Conservation (phyloP, 2,329 filamentous ascomycete species). For the Curvularia hawaiiensis region DNA sequence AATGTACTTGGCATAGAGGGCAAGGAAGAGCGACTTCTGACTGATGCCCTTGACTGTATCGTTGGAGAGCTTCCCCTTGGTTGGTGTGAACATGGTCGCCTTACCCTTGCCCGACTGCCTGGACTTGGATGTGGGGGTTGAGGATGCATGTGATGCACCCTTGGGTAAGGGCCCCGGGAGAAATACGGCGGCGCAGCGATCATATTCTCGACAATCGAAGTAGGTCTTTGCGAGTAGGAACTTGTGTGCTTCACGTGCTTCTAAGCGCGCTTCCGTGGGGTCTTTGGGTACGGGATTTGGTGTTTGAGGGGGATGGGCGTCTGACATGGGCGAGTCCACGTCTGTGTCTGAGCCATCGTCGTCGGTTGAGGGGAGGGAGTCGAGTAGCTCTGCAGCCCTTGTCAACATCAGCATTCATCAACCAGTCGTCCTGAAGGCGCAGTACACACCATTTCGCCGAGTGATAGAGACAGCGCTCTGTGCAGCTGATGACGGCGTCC, state of each 20-base stretch:
- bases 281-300: constrained; percentile 62
- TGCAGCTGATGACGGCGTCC: constrained; percentile 86
- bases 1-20: constrained; percentile 89
- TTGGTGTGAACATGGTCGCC: constrained; percentile 49
- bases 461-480: constrained; percentile 92
- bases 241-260: constrained; percentile 78
- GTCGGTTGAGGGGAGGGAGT: constrained; percentile 70
- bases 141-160: constrained; percentile 61
- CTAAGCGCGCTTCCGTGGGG: constrained; percentile 73
- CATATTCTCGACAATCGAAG: constrained; percentile 94
- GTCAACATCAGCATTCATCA: constrained; percentile 33
- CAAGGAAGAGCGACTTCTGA: constrained; percentile 90
- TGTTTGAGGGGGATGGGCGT: constrained; percentile 52
- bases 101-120: constrained; percentile 64
- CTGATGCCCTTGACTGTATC: constrained; percentile 64
- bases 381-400: constrained; percentile 94
- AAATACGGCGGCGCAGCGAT: constrained; percentile 89
- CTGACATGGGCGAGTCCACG: constrained; percentile 63
- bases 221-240: constrained; percentile 92
- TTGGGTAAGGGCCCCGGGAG: constrained; percentile 80
- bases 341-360: constrained; percentile 64
- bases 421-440: background rate
- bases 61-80: constrained; percentile 40
- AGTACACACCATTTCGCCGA: constrained; percentile 84
- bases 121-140: constrained; percentile 40